Percentiles rank a stretch among this genome's conserved stretches.
Evolutionary conservation across 768 basidiomycete species (phyloP).

Genomic region (Boletus coccyginus): DNA sequence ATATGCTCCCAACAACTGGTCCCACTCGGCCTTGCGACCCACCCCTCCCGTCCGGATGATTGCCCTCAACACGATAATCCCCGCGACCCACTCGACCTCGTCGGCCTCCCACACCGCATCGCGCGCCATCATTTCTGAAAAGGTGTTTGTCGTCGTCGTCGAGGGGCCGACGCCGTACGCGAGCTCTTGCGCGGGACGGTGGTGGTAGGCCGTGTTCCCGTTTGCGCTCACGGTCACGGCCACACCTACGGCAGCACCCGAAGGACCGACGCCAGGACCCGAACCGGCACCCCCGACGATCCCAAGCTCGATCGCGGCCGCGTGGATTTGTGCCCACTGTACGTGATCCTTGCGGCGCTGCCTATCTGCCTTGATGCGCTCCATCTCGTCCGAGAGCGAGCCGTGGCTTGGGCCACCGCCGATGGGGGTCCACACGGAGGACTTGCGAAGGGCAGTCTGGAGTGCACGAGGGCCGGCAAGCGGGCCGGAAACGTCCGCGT

Average conservation of each 20-base stretch:
- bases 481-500: constrained; percentile 55
- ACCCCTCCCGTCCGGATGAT: constrained; percentile 54
- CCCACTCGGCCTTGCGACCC: constrained; percentile 53
- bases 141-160: constrained; percentile 34
- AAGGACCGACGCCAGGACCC: neutral
- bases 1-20: constrained; percentile 52
- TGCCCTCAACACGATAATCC: constrained; percentile 54
- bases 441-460: constrained; percentile 57
- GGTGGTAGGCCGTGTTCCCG: constrained; percentile 24
- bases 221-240: neutral
- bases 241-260: neutral
- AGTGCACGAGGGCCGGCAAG: constrained; percentile 55
- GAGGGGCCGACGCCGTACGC: constrained; percentile 35
- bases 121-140: constrained; percentile 60
- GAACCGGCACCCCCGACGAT: constrained; percentile 32
- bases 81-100: constrained; percentile 69
- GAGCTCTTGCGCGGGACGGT: constrained; percentile 36
- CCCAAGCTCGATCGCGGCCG: constrained; percentile 58
- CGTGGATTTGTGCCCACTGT: constrained; percentile 66
- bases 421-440: constrained; percentile 50
- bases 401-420: constrained; percentile 3
- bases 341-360: constrained; percentile 63
- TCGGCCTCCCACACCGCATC: constrained; percentile 66
- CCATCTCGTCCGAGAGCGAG: constrained; percentile 58
- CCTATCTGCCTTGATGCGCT: constrained; percentile 56